Evolutionary conservation across 805 yeast genomes (phyloP), one percentile per base, ranked within the genome.

Genomic region (Kuraishia ogatae): DNA sequence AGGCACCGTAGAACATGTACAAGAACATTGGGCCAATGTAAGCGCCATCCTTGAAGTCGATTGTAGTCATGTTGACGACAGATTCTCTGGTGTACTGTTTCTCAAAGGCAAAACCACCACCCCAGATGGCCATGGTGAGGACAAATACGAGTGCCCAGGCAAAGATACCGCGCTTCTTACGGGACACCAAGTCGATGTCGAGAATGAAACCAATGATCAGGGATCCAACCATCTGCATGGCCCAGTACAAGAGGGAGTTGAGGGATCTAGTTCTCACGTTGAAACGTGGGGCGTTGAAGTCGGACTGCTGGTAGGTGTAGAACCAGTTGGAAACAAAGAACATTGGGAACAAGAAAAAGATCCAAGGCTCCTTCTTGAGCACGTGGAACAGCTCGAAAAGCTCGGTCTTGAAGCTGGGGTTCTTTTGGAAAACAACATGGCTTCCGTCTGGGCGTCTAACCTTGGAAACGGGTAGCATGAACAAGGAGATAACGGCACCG

Each of bases 21-120:
- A 83, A 70, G 69, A 82, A 78, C 77, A 81, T 74, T 24, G 84
- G 84, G 1, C 87, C 86, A 56, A 80, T 73, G 62, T 80, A 83
- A 13, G 58, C 60, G 19, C 70, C 59, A 50, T 78, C 78, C 50
- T 69, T 73, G 70, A 71, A 82, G 66, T 79, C 84, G 48, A 80
- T 70, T n/a, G 19, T 35, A 17, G 53, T 50, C 48, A 26, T 26
- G 29, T 5, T 26, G 29, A 29, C 21, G 13, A 29, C 47, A 28
- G 21, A 11, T 21, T 23, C 53, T 20, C 53, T 26, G 4, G 43
- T 28, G 47, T 29, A 50, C 21, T 23, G 43, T 21, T 19, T 50
- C 46, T 50, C 22, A 23, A 50, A 50, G 17, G 22, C 53, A 20
- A 55, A 70, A 26, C 84, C 84, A 57, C 84, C 84, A 50, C 84